These are phyloP conservation scores for Mallotus repandus DNA, from an alignment of 441 rosid genomes.

Conservation along the genomic window DNA sequence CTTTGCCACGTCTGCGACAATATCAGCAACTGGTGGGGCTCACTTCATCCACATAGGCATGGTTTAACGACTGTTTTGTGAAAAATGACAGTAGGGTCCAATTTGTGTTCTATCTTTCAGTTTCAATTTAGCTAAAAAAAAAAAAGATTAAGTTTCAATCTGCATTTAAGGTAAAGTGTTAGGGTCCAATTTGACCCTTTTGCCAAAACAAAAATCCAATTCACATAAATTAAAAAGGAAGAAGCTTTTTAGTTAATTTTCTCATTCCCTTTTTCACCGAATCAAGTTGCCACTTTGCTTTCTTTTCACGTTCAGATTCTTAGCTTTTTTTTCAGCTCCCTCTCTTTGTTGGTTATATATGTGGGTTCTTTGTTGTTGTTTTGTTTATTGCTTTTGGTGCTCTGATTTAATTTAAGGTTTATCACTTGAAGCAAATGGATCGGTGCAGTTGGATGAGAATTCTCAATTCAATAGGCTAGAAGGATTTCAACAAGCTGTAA, in stretches of 20 bases:
- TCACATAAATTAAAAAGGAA: not conserved
- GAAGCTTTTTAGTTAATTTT: not conserved
- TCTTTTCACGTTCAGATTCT: slow-evolving; percentile 13
- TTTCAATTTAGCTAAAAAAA: no score
- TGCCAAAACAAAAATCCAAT: not conserved
- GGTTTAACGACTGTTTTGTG: no score
- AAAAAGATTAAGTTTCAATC: no score
- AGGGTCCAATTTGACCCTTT: no score
- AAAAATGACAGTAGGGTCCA: no score
- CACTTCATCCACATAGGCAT: no score
- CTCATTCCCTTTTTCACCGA: not conserved
- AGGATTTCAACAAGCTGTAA: not conserved
- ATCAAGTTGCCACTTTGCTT: slow-evolving; percentile 6
- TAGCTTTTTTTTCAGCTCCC: not conserved
- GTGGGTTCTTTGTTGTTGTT: not conserved
- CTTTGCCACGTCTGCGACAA: no score
- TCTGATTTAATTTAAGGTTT: slow-evolving; percentile 14
- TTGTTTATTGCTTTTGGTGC: not conserved
- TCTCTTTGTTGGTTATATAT: not conserved
- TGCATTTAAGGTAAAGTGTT: no score
- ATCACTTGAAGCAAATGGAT: slow-evolving; percentile 1
- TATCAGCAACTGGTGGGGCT: no score
- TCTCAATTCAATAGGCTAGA: not conserved
- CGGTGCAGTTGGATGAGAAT: not conserved
- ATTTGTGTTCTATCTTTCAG: no score